phyloP scores from a whole-genome alignment of 163 green algal genomes.

The Scenedesmus sp. region DNA sequence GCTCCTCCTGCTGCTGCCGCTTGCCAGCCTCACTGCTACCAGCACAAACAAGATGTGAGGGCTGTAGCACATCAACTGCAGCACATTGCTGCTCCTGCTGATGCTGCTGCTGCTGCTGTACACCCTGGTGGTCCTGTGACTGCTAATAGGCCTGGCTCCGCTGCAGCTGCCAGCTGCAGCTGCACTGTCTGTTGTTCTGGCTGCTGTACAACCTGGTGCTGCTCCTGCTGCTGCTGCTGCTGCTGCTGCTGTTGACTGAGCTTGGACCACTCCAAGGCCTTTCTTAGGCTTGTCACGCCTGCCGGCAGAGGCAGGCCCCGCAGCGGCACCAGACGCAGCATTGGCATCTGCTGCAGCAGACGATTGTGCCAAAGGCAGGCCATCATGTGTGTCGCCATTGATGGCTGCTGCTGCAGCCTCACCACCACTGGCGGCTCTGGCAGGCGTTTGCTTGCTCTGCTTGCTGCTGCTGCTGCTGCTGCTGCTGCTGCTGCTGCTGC shows the following conservation, averaged over 20 bases:
- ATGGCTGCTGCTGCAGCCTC: background rate
- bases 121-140: no score
- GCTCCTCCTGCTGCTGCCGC: background rate
- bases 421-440: background rate
- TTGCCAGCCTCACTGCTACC: background rate
- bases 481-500: no score
- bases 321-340: background rate
- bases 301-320: background rate
- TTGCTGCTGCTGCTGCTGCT: constrained; percentile 12
- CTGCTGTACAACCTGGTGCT: background rate
- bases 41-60: background rate
- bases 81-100: background rate
- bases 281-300: background rate
- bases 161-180: no score
- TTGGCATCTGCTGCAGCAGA: background rate
- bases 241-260: background rate
- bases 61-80: background rate
- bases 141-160: no score
- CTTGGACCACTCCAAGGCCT: background rate
- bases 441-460: no score
- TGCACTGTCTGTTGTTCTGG: no score
- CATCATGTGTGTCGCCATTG: background rate
- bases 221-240: no score
- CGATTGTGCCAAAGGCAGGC: no score
- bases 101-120: no score